Evolutionary conservation across 495 filamentous ascomycete genomes (phyloP), one percentile per base, ranked within the genome.

Genomic region (Margaritispora aquatica): DNA sequence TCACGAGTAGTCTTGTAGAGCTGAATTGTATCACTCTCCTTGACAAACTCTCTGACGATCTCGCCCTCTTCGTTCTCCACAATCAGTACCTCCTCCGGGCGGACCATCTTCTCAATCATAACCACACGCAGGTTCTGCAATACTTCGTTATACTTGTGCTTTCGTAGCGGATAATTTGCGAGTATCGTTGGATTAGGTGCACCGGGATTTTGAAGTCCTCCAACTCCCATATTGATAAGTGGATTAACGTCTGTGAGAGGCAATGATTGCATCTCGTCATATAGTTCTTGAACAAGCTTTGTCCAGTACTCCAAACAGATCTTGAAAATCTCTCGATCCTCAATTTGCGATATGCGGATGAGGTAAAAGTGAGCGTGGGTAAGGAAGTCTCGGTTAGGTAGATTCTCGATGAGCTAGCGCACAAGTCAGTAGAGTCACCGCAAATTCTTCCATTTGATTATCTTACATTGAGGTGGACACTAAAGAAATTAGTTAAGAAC

Each of bases 71-170:
- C 94, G 70, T 99, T 99, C 72, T 99, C 94, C 5, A 99, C 95
- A 67, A 99, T 92, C 60, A 99, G 71, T n/a, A 99, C 95, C 75
- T 97, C 95, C 74, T 99, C 94, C 5, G 94, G 94, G 34, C 90
- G 80, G 26, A 97, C 94, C 94, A 99, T 97, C 74, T 96, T 96
- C 77, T 99, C 94, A 62, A 99, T 97, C 94, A 99, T 99, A 44
- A 99, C 94, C 41, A 90, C 87, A 58, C 94, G 86, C 49, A 99
- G 79, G 69, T 96, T 96, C 9, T 92, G 91, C 20, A 99, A 76
- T 15, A 99, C 87, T 65, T 96, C 90, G 60, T 85, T 85, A 70
- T 97, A 99, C 72, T 96, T 96, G 77, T 99, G 93, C 76, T 97
- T 97, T 29, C 95, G 84, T 22, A 99, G 79, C 21, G 95, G 92